Conservation (phyloP, 495 filamentous ascomycete species). For the Annulohypoxylon maeteangense region DNA sequence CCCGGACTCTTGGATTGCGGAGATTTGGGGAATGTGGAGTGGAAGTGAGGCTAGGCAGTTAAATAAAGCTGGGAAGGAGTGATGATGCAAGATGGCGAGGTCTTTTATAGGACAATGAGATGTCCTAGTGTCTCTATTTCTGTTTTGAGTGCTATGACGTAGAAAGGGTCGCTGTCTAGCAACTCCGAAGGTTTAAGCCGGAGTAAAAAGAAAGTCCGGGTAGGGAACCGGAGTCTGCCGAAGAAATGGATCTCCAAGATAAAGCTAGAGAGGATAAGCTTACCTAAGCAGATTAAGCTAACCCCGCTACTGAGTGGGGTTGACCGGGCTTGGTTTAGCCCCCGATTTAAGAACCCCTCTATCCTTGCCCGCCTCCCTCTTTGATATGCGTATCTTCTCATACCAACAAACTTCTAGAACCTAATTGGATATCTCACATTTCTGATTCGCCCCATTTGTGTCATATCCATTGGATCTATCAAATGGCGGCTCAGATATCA, state of each 20-base stretch:
- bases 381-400: background rate
- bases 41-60: constrained; percentile 6
- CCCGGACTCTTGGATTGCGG: constrained; percentile 21
- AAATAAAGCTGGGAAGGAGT: background rate
- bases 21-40: constrained; percentile 7
- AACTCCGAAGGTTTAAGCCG: constrained; percentile 9
- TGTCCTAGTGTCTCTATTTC: background rate
- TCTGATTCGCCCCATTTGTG: constrained; percentile 33
- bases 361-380: background rate
- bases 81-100: background rate
- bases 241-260: constrained; percentile 11
- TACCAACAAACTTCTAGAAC: constrained; percentile 12
- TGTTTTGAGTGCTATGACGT: constrained; percentile 1
- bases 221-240: constrained; percentile 27
- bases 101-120: background rate
- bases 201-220: constrained; percentile 9
- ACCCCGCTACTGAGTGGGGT: background rate
- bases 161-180: background rate
- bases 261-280: constrained; percentile 17
- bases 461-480: constrained; percentile 19
- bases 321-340: constrained; percentile 27
- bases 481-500: constrained; percentile 35
- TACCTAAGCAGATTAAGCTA: constrained; percentile 1
- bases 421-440: constrained; percentile 16
- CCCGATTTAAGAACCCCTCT: background rate